A percentile compares a stretch with the other conserved stretches of the same genome.
These are phyloP conservation scores for Curvularia sp. DNA, from an alignment of 2,329 filamentous ascomycete genomes.

Conservation along the genomic window DNA sequence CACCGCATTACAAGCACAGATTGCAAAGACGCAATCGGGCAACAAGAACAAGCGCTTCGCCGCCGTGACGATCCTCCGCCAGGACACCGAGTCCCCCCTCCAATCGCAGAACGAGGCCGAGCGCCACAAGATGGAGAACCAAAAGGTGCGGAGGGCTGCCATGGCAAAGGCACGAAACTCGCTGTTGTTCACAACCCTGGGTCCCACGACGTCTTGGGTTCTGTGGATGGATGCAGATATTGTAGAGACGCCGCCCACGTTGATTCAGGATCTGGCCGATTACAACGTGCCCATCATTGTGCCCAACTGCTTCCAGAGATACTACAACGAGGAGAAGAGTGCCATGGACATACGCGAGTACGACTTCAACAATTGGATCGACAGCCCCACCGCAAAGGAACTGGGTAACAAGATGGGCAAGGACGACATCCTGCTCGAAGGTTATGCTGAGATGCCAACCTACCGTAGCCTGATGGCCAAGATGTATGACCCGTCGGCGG, in stretches of 20 bases:
- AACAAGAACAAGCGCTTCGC: conserved; percentile 84
- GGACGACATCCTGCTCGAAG: conserved; percentile 92
- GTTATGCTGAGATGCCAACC: conserved; percentile 91
- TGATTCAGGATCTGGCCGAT: conserved; percentile 89
- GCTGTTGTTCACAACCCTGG: conserved; percentile 91
- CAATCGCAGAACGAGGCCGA: conserved; percentile 83
- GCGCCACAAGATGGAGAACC: conserved; percentile 88
- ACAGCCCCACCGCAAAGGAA: conserved; percentile 79
- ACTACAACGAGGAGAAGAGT: conserved; percentile 71
- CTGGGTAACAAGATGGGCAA: conserved; percentile 81
- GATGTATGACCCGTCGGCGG: conserved; percentile 64
- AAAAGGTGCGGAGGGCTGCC: conserved; percentile 82
- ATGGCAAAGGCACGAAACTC: conserved; percentile 96
- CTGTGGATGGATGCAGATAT: conserved; percentile 95
- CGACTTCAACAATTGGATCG: conserved; percentile 98
- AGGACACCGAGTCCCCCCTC: conserved; percentile 89
- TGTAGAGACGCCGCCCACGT: conserved; percentile 79
- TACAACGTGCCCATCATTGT: conserved; percentile 92
- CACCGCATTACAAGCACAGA: conserved; percentile 79
- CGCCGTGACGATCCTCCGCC: conserved; percentile 90
- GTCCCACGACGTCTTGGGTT: conserved; percentile 91
- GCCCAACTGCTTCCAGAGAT: conserved; percentile 94
- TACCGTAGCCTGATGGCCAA: conserved; percentile 92
- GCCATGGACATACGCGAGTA: conserved; percentile 81
- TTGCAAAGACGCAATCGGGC: conserved; percentile 84